These are phyloP conservation scores for Teunomyces aglyptinius DNA, from an alignment of 805 yeast genomes.

Conservation along the genomic window DNA sequence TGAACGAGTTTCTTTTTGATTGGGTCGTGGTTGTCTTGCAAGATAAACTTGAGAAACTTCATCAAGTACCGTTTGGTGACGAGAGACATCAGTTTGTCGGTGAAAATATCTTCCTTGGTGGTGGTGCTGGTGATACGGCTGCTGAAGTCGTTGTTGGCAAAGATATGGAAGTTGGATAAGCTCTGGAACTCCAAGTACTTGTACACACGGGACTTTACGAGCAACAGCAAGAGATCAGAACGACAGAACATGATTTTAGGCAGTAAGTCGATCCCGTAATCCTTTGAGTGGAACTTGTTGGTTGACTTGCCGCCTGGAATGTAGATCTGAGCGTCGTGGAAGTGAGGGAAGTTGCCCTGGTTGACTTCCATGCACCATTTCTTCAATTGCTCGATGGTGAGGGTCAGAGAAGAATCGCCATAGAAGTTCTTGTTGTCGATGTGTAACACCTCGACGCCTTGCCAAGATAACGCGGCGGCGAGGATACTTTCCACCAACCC, in stretches of 20 bases:
- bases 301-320: slow-evolving; percentile 59
- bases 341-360: slow-evolving; percentile 40
- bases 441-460: slow-evolving; percentile 92
- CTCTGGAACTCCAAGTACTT: slow-evolving; percentile 92
- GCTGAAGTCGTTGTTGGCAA: slow-evolving; percentile 86
- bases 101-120: slow-evolving; percentile 90
- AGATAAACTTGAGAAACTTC: slow-evolving; percentile 88
- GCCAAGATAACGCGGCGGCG: slow-evolving; percentile 97
- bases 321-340: slow-evolving; percentile 73
- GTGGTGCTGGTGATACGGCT: slow-evolving; percentile 62
- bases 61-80: slow-evolving; percentile 78
- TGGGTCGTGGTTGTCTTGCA: slow-evolving; percentile 59
- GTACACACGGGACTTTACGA: slow-evolving; percentile 83
- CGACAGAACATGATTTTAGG: slow-evolving; percentile 88
- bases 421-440: slow-evolving; percentile 82
- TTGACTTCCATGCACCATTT: slow-evolving; percentile 80
- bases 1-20: slow-evolving; percentile 55
- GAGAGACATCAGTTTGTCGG: slow-evolving; percentile 75
- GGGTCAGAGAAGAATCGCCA: slow-evolving; percentile 84
- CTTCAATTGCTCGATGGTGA: slow-evolving; percentile 82
- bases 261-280: slow-evolving; percentile 82
- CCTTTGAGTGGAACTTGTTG: slow-evolving; percentile 56
- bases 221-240: slow-evolving; percentile 77
- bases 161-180: slow-evolving; percentile 86
- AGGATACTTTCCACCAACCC: slow-evolving; percentile 84